Evolutionary conservation across 257 asterid species (phyloP).

Genomic region (Capsicum chinense): DNA sequence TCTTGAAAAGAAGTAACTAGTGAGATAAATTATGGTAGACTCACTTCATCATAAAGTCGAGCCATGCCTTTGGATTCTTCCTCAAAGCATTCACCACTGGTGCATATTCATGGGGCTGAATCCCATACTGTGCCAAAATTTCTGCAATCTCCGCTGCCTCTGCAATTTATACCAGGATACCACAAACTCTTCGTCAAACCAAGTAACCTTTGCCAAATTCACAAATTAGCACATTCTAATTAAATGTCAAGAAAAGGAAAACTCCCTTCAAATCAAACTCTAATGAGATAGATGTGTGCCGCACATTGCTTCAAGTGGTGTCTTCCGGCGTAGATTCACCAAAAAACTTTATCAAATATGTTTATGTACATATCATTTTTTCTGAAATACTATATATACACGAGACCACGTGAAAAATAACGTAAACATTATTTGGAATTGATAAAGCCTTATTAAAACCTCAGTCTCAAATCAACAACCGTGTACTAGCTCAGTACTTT

Average conservation of each 20-base stretch:
- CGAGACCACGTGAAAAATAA: neutral
- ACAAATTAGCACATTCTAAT: neutral
- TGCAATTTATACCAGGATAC: conserved; percentile 41
- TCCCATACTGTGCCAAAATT: conserved; percentile 77
- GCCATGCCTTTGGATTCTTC: conserved; percentile 95
- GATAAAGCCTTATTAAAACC: neutral
- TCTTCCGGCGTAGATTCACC: no score
- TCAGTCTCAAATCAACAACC: neutral
- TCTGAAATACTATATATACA: neutral
- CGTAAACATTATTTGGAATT: neutral
- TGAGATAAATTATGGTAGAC: conserved; percentile 8
- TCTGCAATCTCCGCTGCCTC: conserved; percentile 99
- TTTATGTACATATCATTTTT: neutral
- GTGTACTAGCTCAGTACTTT: no score
- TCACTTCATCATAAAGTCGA: conserved; percentile 98
- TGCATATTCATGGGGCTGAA: conserved; percentile 70
- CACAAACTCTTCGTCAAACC: neutral
- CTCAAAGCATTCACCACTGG: conserved; percentile 89
- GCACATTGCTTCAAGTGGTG: neutral
- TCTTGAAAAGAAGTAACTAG: neutral
- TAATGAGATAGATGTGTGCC: neutral
- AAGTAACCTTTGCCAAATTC: neutral
- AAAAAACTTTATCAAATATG: neutral
- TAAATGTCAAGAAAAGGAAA: neutral
- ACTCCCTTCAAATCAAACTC: neutral